Evolutionary conservation across 2,329 filamentous ascomycete species (phyloP), one percentile per base, ranked within the genome.

Genomic region (Didymella sp.): DNA sequence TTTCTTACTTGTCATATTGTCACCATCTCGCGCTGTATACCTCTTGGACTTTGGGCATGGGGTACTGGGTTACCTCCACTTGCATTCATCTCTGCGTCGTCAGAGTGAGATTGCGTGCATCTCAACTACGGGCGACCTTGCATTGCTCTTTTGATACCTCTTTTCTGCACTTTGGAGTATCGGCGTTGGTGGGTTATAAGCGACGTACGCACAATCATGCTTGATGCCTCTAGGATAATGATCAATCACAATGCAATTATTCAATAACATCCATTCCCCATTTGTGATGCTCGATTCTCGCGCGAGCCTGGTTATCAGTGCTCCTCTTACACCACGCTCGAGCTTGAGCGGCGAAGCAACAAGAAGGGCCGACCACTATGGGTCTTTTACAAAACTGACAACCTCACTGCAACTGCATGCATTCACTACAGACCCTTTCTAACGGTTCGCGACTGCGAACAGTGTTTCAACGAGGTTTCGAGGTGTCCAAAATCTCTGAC

Each of bases 41-140:
- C 60, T 68, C 17, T 60, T 60, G 56, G 45, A 47, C 45, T 61
- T 53, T 57, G 59, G 60, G 61, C 61, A 65, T 62, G 43, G 58
- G 63, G 65, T 67, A 64, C 63, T 59, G 63, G 66, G 49, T 63
- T 41, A 62, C 59, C 63, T 56, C 60, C 60, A 50, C 40, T 61
- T 65, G 60, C 49, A 48, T 66, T 66, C 68, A 60, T 67, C 60
- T 70, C 64, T 73, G 70, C 70, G 71, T 72, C 67, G 67, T 50
- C 56, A 69, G 68, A 69, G 71, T 72, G 63, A 46, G 54, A 63
- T 35, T 53, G 41, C 28, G 51, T 54, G 60, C 62, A 49, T 52
- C 38, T 37, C 50, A 15, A 27, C 31, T 22, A 22, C 35, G 27
- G 51, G 31, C 42, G 37, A 33, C 42, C 30, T 49, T 43, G 47